Conservation (phyloP, 1,139 yeast species). For the Lizanozyma gosingica region DNA sequence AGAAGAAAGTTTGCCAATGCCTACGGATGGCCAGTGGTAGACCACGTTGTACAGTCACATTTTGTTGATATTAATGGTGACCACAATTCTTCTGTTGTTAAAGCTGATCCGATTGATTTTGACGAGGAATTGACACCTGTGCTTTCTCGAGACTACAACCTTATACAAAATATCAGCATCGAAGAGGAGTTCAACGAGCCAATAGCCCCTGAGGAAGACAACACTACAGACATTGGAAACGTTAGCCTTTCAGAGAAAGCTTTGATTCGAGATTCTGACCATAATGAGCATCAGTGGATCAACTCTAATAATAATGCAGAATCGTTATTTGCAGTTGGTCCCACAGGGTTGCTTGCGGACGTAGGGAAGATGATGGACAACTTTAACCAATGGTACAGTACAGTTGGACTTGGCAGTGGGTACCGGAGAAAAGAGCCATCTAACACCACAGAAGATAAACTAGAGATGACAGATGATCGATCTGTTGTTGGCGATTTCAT, state of each 20-base stretch:
- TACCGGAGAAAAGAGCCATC: background rate
- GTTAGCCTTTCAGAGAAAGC: background rate
- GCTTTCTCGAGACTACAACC: background rate
- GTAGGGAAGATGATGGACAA: conserved; percentile 44
- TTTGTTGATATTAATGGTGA: conserved; percentile 23
- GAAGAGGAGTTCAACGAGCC: background rate
- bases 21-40: conserved; percentile 92
- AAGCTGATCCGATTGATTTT: background rate
- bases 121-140: background rate
- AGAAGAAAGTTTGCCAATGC: conserved; percentile 88
- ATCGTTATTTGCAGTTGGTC: conserved; percentile 57
- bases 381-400: conserved; percentile 10
- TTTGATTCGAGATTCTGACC: background rate
- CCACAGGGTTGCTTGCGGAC: conserved; percentile 60
- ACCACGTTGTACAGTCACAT: conserved; percentile 66
- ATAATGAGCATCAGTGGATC: conserved; percentile 38
- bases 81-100: background rate
- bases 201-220: background rate
- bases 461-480: background rate
- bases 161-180: background rate
- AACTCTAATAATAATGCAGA: conserved; percentile 38
- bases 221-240: too few relatives aligned
- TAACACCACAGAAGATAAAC: background rate
- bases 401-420: background rate
- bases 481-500: background rate